Base-by-base conservation (phyloP, 2,329 filamentous ascomycete species). In the Aspergillus fructus region DNA sequence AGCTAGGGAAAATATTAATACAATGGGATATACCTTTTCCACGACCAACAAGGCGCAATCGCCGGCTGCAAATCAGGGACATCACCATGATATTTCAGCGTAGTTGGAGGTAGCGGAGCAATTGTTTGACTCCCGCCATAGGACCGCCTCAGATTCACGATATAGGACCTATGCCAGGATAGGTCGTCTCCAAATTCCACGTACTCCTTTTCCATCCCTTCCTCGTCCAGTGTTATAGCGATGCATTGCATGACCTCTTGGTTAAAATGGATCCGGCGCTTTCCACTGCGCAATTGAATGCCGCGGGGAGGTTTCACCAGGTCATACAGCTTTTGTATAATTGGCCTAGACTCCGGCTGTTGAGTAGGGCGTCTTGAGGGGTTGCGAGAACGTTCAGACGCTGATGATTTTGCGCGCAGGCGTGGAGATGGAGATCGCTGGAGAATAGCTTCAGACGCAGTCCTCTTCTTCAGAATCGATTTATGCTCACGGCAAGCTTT, bases 241-340 rank as follows among this genome's bases (percentile, higher is more conserved):
- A 97, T 97, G 72, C 93, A 97, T 72, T 97, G 93, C 72, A 93
- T 88, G 2, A 99, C 94, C 76, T 93, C 90, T 70, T 97, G 90
- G 70, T 97, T 94, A 74, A 99, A 99, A 68, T 96, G 91, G 63
- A 99, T 97, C 71, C 96, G 93, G 59, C 88, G 92, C 68, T 86
- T 84, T 74, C 78, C 85, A 76, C 58, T 80, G 4, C 85, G 84
- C 2, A 88, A 82, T 62, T 85, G 89, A 41, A 67, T 63, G 9
- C 41, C 65, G 61, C 27, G 68, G 64, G 13, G 13, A 55, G 40
- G 19, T 30, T 37, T 5, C 37, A 30, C 9, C 27, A 30, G 43
- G 13, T 58, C 40, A 19, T 50, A 59, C 13, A 57, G 47, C 11
- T 49, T 61, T 81, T 78, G 49, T 82, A 81, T 61, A 81, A 81